Conservation (phyloP, 2,329 filamentous ascomycete genomes). For the Xylaria multiplex region DNA sequence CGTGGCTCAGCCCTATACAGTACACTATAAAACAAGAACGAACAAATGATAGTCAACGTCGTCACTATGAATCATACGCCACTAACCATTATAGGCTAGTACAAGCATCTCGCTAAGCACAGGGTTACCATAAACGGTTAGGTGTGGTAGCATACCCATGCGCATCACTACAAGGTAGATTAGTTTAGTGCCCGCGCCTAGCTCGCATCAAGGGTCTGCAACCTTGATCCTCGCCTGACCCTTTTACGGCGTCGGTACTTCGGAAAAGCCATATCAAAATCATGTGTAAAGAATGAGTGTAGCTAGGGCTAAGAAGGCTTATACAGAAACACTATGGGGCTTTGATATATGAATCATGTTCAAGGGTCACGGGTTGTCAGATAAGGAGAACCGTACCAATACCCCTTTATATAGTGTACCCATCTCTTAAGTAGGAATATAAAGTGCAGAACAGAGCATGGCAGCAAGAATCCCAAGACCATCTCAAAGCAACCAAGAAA, state of each 20-base stretch:
- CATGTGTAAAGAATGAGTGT: background rate
- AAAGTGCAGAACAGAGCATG: constrained; percentile 4
- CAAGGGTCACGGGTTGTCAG: background rate
- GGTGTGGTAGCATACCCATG: too few species aligned
- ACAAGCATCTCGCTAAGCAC: background rate
- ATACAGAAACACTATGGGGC: background rate
- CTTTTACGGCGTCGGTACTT: background rate
- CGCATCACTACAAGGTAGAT: too few species aligned
- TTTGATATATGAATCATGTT: constrained; percentile 31
- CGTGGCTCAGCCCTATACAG: constrained; percentile 1
- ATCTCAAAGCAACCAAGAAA: background rate
- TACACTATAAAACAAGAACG: too few species aligned
- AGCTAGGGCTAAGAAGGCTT: background rate
- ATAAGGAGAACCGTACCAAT: background rate
- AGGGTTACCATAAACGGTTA: background rate
- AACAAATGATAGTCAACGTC: too few species aligned
- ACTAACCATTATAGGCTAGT: constrained; percentile 7
- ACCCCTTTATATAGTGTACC: background rate
- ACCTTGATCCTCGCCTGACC: too few species aligned
- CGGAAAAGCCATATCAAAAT: background rate
- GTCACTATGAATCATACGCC: constrained; percentile 30
- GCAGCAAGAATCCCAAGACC: background rate
- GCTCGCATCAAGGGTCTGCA: too few species aligned
- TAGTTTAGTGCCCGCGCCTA: too few species aligned
- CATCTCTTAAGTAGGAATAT: background rate